phyloP scores from a whole-genome alignment of 257 asterid genomes.

The Nyctanthes arbortristis region DNA sequence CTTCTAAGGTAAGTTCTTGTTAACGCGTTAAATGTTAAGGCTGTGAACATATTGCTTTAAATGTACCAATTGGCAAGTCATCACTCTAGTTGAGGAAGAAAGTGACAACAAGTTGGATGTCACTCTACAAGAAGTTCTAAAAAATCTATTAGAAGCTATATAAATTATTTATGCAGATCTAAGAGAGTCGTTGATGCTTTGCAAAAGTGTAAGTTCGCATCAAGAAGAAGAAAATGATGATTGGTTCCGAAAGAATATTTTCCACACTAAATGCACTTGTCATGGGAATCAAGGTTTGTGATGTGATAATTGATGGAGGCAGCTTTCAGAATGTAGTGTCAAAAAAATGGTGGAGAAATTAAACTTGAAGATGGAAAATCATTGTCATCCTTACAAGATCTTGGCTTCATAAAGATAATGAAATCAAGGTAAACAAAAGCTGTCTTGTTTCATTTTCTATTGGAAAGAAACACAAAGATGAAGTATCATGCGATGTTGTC shows the following conservation, averaged over 20 bases:
- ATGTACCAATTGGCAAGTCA: background rate
- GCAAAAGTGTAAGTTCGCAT: background rate
- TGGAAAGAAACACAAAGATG: background rate
- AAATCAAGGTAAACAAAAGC: background rate
- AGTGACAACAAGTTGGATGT: background rate
- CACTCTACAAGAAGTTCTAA: background rate
- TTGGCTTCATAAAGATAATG: slow-evolving; percentile 9
- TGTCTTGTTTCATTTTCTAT: slow-evolving; percentile 10
- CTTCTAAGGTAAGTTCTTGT: too few relatives aligned
- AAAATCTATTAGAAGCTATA: background rate
- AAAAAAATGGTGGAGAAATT: slow-evolving; percentile 5
- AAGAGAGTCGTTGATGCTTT: background rate
- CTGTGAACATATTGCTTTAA: background rate
- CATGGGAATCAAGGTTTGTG: slow-evolving; percentile 16
- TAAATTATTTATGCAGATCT: background rate
- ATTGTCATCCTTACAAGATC: slow-evolving; percentile 12
- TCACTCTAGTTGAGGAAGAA: background rate
- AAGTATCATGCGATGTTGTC: slow-evolving; percentile 20
- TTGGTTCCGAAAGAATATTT: slow-evolving; percentile 4
- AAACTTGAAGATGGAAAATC: background rate
- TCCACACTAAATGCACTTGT: slow-evolving; percentile 10
- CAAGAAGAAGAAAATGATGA: background rate
- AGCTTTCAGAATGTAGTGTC: slow-evolving; percentile 10
- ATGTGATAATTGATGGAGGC: slow-evolving; percentile 18
- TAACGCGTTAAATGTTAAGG: background rate